Percentiles rank a stretch among this genome's conserved stretches.
phyloP scores from a whole-genome alignment of 345 rosid genomes.

The Hirschfeldia incana region DNA sequence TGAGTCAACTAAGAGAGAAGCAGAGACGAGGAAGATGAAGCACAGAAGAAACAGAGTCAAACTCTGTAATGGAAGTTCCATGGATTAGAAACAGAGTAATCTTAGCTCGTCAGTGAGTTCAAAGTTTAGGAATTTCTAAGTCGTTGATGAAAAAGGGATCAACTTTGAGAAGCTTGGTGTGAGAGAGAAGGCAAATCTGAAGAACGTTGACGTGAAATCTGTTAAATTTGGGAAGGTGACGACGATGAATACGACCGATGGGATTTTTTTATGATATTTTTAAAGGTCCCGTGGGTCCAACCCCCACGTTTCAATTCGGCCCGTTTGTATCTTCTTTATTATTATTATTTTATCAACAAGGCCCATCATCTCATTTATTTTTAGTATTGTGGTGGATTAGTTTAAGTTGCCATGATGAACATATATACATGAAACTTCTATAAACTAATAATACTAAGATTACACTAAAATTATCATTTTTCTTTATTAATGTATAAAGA shows the following conservation, averaged over 20 bases:
- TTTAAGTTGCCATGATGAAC: too few relatives aligned
- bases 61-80: slow-evolving; percentile 25
- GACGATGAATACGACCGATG: background rate
- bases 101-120: background rate
- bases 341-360: background rate
- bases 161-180: background rate
- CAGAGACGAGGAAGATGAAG: slow-evolving; percentile 34
- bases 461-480: too few relatives aligned
- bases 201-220: slow-evolving; percentile 7
- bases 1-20: slow-evolving; percentile 41
- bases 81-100: background rate
- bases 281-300: slow-evolving; percentile 8
- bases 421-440: too few relatives aligned
- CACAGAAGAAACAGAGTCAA: slow-evolving; percentile 26
- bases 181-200: background rate
- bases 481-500: too few relatives aligned
- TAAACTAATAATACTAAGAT: too few relatives aligned
- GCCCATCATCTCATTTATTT: slow-evolving; percentile 11
- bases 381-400: too few relatives aligned
- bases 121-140: slow-evolving; percentile 10
- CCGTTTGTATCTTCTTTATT: too few relatives aligned
- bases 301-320: too few relatives aligned
- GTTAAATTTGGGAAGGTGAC: background rate
- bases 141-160: background rate
- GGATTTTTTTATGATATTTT: background rate